A percentile compares a stretch with the other conserved stretches of the same genome.
These are phyloP conservation scores for Quercus wislizeni DNA, from an alignment of 306 rosid species.

Conservation along the genomic window DNA sequence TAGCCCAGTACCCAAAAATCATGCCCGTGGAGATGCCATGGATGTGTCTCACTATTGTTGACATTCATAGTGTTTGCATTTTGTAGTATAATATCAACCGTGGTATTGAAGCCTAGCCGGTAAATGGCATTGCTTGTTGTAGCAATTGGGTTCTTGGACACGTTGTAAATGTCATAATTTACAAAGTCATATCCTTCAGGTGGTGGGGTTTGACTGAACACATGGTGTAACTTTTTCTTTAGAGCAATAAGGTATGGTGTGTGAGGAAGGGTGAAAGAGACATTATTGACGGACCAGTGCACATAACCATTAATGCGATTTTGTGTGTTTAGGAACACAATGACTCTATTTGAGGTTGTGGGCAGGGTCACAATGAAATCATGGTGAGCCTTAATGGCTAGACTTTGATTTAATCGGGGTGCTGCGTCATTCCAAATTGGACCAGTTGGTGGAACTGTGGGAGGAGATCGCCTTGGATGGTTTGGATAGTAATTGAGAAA, in stretches of 20 bases:
- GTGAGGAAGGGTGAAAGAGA: conserved; percentile 26
- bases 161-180: conserved; percentile 42
- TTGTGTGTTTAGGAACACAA: conserved; percentile 78
- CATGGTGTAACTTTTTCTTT: too few species aligned
- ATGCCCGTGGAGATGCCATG: conserved; percentile 64
- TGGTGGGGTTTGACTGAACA: too few species aligned
- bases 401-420: conserved; percentile 58
- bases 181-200: conserved; percentile 34
- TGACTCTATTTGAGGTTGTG: conserved; percentile 55
- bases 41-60: conserved; percentile 54
- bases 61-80: conserved; percentile 39
- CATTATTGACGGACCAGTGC: conserved; percentile 75
- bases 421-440: conserved; percentile 57
- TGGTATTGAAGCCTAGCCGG: conserved; percentile 38
- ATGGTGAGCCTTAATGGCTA: conserved; percentile 53
- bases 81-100: conserved; percentile 49
- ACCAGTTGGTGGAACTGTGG: conserved; percentile 47
- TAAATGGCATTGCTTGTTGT: conserved; percentile 46
- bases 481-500: conserved; percentile 77
- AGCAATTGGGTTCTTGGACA: conserved; percentile 37
- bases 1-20: conserved; percentile 55
- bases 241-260: too few species aligned
- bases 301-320: conserved; percentile 26
- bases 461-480: conserved; percentile 59
- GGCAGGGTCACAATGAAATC: conserved; percentile 54